A percentile compares a stretch with the other conserved stretches of the same genome.
These are phyloP conservation scores for Phytopythium mirpurense DNA, from an alignment of 352 stramenopile species.

Conservation along the genomic window DNA sequence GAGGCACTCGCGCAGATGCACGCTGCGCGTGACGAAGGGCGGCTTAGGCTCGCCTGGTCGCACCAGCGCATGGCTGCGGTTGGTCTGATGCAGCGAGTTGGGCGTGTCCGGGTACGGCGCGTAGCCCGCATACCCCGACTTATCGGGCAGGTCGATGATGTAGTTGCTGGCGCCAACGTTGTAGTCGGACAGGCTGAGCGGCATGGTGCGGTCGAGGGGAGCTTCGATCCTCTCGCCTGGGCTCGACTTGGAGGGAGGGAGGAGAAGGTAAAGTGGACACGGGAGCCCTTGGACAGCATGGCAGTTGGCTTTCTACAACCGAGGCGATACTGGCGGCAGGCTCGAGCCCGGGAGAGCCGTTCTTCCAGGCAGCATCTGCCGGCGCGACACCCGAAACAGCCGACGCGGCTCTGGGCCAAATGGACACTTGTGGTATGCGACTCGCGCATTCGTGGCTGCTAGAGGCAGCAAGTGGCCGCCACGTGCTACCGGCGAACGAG, in stretches of 20 bases:
- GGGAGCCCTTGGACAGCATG: too few species aligned
- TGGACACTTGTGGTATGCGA: slow-evolving; percentile 6
- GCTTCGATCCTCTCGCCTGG: not conserved
- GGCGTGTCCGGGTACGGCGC: slow-evolving; percentile 14
- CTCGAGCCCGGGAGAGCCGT: slow-evolving; percentile 2
- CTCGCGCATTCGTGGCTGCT: not conserved
- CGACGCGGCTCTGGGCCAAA: not conserved
- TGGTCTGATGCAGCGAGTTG: slow-evolving; percentile 24
- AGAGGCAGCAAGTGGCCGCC: not conserved
- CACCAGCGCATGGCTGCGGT: slow-evolving; percentile 25
- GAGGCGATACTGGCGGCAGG: too few species aligned
- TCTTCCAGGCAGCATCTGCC: not conserved
- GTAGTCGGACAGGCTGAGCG: slow-evolving; percentile 7
- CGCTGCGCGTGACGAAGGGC: slow-evolving; percentile 7
- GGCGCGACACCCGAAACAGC: slow-evolving; percentile 5
- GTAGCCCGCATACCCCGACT: slow-evolving; percentile 22
- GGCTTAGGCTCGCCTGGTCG: slow-evolving; percentile 7
- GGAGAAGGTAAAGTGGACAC: slow-evolving; percentile 3
- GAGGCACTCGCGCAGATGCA: slow-evolving; percentile 34
- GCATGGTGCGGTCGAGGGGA: not conserved
- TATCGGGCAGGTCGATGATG: slow-evolving; percentile 24
- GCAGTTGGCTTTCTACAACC: too few species aligned
- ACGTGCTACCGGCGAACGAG: not conserved
- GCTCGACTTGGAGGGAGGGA: not conserved
- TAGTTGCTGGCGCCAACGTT: slow-evolving; percentile 16